A percentile compares a stretch with the other conserved stretches of the same genome.
Conservation (phyloP, 768 basidiomycete species). For the Boletus edulis region DNA sequence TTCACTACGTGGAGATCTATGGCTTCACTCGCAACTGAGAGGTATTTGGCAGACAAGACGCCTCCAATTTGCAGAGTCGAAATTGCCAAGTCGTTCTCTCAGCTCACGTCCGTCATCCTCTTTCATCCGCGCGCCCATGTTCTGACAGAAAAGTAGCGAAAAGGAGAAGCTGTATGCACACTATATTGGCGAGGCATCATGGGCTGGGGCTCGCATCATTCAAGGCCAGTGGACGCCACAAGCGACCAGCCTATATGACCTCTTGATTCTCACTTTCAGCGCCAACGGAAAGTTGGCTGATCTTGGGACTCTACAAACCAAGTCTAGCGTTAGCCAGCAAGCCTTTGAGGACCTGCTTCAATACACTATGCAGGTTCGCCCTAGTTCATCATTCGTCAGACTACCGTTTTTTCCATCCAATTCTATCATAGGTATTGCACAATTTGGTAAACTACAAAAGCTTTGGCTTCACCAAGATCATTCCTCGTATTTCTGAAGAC, state of each 20-base stretch:
- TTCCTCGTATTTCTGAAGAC: slow-evolving; percentile 62
- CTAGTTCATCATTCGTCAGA: not conserved
- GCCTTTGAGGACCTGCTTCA: slow-evolving; percentile 73
- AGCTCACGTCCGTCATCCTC: slow-evolving; percentile 48
- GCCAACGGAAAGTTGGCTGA: slow-evolving; percentile 56
- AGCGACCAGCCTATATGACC: slow-evolving; percentile 64
- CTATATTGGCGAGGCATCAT: slow-evolving; percentile 65
- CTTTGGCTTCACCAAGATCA: slow-evolving; percentile 85
- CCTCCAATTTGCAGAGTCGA: slow-evolving; percentile 77
- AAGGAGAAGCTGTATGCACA: slow-evolving; percentile 81
- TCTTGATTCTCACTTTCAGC: slow-evolving; percentile 69
- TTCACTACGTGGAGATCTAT: slow-evolving; percentile 23
- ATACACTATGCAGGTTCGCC: slow-evolving; percentile 65
- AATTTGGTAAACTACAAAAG: slow-evolving; percentile 66
- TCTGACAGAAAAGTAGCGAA: slow-evolving; percentile 40
- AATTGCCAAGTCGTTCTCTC: slow-evolving; percentile 65
- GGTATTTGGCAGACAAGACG: slow-evolving; percentile 71
- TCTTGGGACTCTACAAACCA: slow-evolving; percentile 48
- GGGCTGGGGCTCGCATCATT: slow-evolving; percentile 84
- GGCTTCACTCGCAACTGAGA: slow-evolving; percentile 44
- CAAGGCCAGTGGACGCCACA: slow-evolving; percentile 82
- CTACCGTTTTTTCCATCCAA: not conserved
- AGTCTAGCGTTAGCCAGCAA: slow-evolving; percentile 49
- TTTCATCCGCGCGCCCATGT: not conserved
- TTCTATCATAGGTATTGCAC: slow-evolving; percentile 33